Conservation (phyloP, 805 yeast species). For the Ogataea allantospora region DNA sequence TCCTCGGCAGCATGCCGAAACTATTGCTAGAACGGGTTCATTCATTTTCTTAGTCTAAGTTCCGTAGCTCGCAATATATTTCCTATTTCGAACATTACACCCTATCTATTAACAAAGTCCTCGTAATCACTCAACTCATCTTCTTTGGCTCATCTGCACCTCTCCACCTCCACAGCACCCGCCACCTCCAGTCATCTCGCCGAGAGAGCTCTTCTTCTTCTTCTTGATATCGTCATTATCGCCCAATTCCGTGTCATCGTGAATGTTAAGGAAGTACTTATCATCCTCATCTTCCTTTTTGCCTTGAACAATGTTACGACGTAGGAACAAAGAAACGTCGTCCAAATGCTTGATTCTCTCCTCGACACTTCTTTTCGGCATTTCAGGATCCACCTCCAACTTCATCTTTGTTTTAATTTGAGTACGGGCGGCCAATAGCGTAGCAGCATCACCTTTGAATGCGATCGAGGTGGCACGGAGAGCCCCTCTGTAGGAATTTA, state of each 20-base stretch:
- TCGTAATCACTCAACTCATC: not conserved
- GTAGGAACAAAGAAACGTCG: slow-evolving; percentile 69
- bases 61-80: slow-evolving; percentile 7
- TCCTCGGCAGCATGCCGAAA: no score
- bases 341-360: slow-evolving; percentile 56
- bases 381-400: slow-evolving; percentile 37
- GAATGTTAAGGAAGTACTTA: slow-evolving; percentile 63
- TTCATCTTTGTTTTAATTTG: slow-evolving; percentile 56
- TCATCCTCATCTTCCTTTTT: slow-evolving; percentile 40
- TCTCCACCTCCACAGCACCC: slow-evolving; percentile 58
- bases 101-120: slow-evolving; percentile 1
- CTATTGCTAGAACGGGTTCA: no score
- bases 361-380: slow-evolving; percentile 45
- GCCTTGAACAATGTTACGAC: slow-evolving; percentile 87
- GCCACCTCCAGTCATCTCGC: slow-evolving; percentile 41
- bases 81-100: slow-evolving; percentile 4
- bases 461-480: slow-evolving; percentile 65
- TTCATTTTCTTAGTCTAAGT: not conserved
- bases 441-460: slow-evolving; percentile 48
- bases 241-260: slow-evolving; percentile 81
- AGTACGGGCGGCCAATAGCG: slow-evolving; percentile 57
- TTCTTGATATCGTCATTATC: slow-evolving; percentile 79
- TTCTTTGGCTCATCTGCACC: slow-evolving; percentile 31
- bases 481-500: slow-evolving; percentile 60
- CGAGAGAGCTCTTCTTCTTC: slow-evolving; percentile 32